These are phyloP conservation scores for Aspergillus indologenus DNA, from an alignment of 495 filamentous ascomycete species.

Conservation along the genomic window DNA sequence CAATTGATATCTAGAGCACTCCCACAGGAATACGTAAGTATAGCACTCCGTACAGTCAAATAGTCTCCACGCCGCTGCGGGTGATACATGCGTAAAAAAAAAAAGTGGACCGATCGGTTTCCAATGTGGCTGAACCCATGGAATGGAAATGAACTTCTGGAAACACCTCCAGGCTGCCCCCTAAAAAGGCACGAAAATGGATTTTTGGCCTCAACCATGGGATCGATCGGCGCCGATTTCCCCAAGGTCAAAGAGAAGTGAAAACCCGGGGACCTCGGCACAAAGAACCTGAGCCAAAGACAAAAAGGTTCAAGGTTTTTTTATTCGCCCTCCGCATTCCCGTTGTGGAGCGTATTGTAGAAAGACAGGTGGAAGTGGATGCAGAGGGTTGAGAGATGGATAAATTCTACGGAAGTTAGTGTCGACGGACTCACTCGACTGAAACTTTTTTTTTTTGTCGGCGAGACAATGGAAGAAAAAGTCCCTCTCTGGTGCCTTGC, in stretches of 20 bases:
- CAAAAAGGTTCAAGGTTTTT: not conserved
- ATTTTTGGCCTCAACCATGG: slow-evolving; percentile 19
- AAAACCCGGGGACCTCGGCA: not conserved
- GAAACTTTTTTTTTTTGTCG: too few species aligned
- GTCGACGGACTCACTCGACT: too few species aligned
- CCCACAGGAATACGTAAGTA: too few species aligned
- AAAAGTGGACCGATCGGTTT: slow-evolving; percentile 15
- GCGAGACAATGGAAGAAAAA: too few species aligned
- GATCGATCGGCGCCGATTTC: slow-evolving; percentile 6
- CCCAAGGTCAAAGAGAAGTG: not conserved
- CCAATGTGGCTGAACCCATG: slow-evolving; percentile 9
- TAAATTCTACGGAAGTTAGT: too few species aligned
- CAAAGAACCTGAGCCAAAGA: not conserved
- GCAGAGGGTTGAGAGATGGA: not conserved
- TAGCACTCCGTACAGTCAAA: not conserved
- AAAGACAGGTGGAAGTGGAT: not conserved
- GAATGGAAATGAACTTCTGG: slow-evolving; percentile 3
- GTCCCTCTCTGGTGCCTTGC: too few species aligned
- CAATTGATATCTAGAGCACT: too few species aligned
- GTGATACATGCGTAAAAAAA: not conserved
- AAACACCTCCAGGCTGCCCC: too few species aligned
- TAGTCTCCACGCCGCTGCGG: not conserved
- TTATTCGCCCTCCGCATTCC: not conserved
- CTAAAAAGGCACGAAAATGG: too few species aligned
- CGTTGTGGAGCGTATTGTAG: not conserved